A percentile compares a stretch with the other conserved stretches of the same genome.
Evolutionary conservation across 2,329 filamentous ascomycete species (phyloP).

Genomic region (Phialocephala sp.): DNA sequence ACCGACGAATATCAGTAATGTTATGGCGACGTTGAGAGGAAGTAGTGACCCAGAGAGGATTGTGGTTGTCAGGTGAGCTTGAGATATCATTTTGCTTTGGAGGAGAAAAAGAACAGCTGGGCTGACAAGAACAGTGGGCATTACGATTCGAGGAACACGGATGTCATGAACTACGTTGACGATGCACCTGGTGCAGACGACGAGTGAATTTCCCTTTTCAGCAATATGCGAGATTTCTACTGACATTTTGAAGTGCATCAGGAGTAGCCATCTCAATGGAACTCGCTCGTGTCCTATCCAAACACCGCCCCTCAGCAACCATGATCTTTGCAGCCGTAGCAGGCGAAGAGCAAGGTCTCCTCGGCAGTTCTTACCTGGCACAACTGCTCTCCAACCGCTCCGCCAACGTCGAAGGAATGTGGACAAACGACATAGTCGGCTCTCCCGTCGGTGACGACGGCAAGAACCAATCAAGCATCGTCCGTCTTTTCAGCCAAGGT

Average conservation of each 20-base stretch:
- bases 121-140: conserved; percentile 52
- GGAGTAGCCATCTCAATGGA: conserved; percentile 61
- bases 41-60: conserved; percentile 53
- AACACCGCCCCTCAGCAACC: conserved; percentile 53
- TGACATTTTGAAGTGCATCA: conserved; percentile 45
- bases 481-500: conserved; percentile 57
- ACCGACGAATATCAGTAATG: conserved; percentile 58
- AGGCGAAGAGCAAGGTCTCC: conserved; percentile 62
- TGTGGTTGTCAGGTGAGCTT: conserved; percentile 21
- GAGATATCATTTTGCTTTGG: background rate
- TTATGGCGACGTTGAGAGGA: conserved; percentile 57
- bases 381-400: conserved; percentile 56
- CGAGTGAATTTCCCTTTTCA: conserved; percentile 42
- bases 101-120: background rate
- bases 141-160: conserved; percentile 58
- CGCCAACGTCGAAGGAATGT: conserved; percentile 61
- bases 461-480: conserved; percentile 53
- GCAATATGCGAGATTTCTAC: background rate
- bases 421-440: conserved; percentile 56
- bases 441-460: conserved; percentile 53
- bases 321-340: conserved; percentile 62
- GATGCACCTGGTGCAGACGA: conserved; percentile 64
- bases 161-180: conserved; percentile 55
- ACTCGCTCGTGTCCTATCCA: conserved; percentile 58
- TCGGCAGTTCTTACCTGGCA: conserved; percentile 57